A percentile compares a stretch with the other conserved stretches of the same genome.
Conservation (phyloP, 768 basidiomycete genomes). For the Phanerochaete sordida region DNA sequence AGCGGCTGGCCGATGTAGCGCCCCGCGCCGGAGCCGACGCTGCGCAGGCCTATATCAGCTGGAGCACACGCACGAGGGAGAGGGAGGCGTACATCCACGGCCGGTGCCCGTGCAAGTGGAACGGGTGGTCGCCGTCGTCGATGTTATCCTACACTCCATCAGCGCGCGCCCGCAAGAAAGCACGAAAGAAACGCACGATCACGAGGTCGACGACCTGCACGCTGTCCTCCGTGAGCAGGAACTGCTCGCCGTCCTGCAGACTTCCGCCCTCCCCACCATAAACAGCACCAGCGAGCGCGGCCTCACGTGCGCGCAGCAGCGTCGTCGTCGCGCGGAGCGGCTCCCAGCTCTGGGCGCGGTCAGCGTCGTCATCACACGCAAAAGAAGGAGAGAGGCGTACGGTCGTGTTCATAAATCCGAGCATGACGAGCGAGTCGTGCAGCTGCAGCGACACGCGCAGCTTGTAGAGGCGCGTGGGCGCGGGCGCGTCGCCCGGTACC, state of each 20-base stretch:
- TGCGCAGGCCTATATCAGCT: constrained; percentile 2
- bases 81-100: constrained; percentile 17
- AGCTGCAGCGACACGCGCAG: constrained; percentile 24
- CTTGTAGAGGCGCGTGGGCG: constrained; percentile 3
- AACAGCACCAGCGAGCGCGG: constrained; percentile 7
- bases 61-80: too few species aligned
- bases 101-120: constrained; percentile 36
- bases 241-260: constrained; percentile 16
- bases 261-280: constrained; percentile 14
- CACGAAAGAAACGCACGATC: constrained; percentile 11
- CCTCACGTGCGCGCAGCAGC: constrained; percentile 15
- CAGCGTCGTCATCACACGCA: neutral
- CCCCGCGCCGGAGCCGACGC: constrained; percentile 34
- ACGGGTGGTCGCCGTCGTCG: constrained; percentile 31
- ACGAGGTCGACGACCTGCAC: constrained; percentile 21
- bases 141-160: constrained; percentile 14
- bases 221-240: constrained; percentile 21
- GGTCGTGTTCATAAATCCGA: constrained; percentile 29
- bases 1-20: constrained; percentile 28
- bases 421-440: constrained; percentile 17
- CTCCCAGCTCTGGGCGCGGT: constrained; percentile 20
- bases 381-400: constrained; percentile 10
- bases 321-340: constrained; percentile 21
- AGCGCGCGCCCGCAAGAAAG: neutral
- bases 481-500: neutral